Percentiles rank a stretch among this genome's conserved stretches.
These are phyloP conservation scores for Solanum pinnatisectum DNA, from an alignment of 257 asterid species.

Conservation along the genomic window DNA sequence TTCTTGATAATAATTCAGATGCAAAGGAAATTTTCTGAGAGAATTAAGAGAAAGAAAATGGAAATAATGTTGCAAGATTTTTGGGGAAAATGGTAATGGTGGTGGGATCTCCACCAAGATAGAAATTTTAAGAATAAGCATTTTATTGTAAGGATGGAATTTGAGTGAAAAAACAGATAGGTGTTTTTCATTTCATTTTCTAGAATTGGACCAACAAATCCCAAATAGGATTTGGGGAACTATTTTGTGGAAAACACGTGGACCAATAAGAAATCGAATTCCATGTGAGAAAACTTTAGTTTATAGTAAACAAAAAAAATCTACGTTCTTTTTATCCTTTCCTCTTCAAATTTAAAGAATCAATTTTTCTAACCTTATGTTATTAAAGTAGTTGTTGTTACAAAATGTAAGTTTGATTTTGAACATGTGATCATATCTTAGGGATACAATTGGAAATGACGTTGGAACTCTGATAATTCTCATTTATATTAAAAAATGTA, in stretches of 20 bases:
- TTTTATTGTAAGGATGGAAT: neutral
- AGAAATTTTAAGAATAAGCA: neutral
- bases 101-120: neutral
- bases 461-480: neutral
- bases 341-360: neutral
- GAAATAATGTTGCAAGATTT: neutral
- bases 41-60: neutral
- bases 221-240: neutral
- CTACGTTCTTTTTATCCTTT: neutral
- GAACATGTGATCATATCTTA: neutral
- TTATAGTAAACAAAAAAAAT: neutral
- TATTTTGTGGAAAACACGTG: neutral
- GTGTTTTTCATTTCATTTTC: neutral
- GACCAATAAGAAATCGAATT: neutral
- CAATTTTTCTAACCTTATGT: neutral
- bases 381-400: neutral
- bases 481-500: neutral
- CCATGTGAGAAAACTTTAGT: neutral
- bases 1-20: neutral
- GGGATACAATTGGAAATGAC: neutral
- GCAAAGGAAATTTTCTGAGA: neutral
- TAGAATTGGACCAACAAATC: neutral
- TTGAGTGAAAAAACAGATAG: neutral
- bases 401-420: neutral
- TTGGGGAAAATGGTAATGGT: neutral